Conservation (phyloP, 768 basidiomycete genomes). For the Rhizopogon vinicolor region DNA sequence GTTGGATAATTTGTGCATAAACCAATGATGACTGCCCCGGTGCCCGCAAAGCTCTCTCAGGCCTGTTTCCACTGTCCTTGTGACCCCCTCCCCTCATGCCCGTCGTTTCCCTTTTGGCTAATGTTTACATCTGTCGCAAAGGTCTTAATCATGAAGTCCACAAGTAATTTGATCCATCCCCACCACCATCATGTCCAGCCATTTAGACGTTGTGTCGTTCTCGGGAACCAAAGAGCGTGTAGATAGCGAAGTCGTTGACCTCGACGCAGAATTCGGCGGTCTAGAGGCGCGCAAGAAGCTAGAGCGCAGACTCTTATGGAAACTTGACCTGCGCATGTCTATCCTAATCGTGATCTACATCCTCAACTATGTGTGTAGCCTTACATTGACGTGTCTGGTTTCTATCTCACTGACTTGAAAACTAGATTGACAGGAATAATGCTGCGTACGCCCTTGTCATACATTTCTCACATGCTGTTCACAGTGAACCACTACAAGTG, state of each 20-base stretch:
- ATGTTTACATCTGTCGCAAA: neutral
- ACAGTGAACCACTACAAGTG: conserved; percentile 33
- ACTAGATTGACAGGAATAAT: conserved; percentile 67
- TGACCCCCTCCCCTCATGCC: neutral
- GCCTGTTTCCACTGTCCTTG: neutral
- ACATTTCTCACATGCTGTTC: neutral
- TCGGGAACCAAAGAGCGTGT: conserved; percentile 4
- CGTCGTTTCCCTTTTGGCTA: neutral
- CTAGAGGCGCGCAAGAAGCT: conserved; percentile 39
- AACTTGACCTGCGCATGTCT: conserved; percentile 54
- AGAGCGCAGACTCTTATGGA: conserved; percentile 49
- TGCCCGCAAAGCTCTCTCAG: neutral
- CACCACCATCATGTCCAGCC: conserved; percentile 10
- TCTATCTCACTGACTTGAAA: neutral
- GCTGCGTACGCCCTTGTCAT: conserved; percentile 39
- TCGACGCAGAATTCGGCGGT: conserved; percentile 46
- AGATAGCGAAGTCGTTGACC: conserved; percentile 4
- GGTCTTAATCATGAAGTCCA: neutral
- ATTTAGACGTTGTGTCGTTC: conserved; percentile 1
- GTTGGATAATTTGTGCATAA: neutral
- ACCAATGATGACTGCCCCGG: neutral
- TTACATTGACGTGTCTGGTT: neutral
- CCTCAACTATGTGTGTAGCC: conserved; percentile 27
- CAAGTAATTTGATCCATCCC: neutral
- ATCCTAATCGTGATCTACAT: conserved; percentile 41